Conservation (phyloP, 73 alveolate species). For the Uronychia setigera region DNA sequence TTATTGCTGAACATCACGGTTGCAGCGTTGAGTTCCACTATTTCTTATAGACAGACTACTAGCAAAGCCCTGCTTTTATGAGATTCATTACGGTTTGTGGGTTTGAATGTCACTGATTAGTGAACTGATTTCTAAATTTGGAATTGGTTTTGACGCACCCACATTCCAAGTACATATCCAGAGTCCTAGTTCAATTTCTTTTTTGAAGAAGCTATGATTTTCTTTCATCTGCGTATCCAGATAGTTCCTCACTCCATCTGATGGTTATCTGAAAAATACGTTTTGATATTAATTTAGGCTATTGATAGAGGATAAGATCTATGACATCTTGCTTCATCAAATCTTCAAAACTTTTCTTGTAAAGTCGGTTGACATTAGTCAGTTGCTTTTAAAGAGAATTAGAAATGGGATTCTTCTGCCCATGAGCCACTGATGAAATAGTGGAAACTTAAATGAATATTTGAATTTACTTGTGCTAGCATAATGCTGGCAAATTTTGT, state of each 20-base stretch:
- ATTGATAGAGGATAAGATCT: conserved; percentile 50
- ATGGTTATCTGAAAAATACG: no score
- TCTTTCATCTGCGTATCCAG: no score
- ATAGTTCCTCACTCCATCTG: no score
- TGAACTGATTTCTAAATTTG: no score
- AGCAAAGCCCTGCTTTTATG: no score
- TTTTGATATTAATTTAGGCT: no score
- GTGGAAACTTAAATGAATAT: conserved; percentile 35
- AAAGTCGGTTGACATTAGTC: conserved; percentile 70
- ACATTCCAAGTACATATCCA: conserved; percentile 19
- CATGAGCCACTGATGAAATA: conserved; percentile 69
- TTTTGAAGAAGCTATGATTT: no score
- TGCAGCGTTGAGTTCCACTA: conserved; percentile 62
- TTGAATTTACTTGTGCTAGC: conserved; percentile 88
- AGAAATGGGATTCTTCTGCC: conserved; percentile 38
- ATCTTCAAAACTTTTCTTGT: conserved; percentile 82
- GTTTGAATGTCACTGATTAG: no score
- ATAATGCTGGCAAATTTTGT: conserved; percentile 81
- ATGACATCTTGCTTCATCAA: conserved; percentile 70
- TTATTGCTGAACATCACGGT: conserved; percentile 52
- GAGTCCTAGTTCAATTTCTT: conserved; percentile 3
- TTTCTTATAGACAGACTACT: conserved; percentile 65
- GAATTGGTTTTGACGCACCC: no score
- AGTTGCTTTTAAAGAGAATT: conserved; percentile 37
- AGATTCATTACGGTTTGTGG: no score